Percentiles rank a stretch among this genome's conserved stretches.
phyloP scores from a whole-genome alignment of 2,329 filamentous ascomycete species.

The Coleophoma cylindrospora region DNA sequence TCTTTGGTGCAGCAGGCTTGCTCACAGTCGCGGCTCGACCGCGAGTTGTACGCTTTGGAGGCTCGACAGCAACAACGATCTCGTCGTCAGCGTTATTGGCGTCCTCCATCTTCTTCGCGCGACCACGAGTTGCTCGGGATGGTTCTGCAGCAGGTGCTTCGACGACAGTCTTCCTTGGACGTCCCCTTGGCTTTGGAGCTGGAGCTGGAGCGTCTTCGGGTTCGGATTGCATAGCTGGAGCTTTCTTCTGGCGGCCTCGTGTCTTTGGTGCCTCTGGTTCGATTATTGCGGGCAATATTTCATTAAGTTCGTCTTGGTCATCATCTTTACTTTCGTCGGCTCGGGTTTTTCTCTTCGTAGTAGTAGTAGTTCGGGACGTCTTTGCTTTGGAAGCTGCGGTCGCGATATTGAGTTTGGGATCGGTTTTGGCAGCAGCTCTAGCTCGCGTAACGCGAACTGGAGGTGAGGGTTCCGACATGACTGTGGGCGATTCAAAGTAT shows the following conservation, averaged over 20 bases:
- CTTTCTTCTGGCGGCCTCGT: slow-evolving; percentile 40
- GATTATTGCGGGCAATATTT: slow-evolving; percentile 13
- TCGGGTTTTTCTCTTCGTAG: slow-evolving; percentile 48
- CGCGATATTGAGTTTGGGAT: slow-evolving; percentile 35
- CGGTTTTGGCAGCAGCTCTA: slow-evolving; percentile 35
- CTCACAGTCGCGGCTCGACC: slow-evolving; percentile 28
- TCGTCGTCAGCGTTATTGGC: slow-evolving; percentile 19
- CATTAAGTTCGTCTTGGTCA: slow-evolving; percentile 22
- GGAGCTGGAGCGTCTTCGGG: slow-evolving; percentile 16
- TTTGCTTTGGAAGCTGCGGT: slow-evolving; percentile 41
- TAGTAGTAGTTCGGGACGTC: slow-evolving; percentile 23
- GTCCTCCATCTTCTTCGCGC: slow-evolving; percentile 20
- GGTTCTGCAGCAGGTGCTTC: slow-evolving; percentile 15
- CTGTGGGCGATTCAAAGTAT: slow-evolving; percentile 13
- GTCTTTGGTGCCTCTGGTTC: slow-evolving; percentile 29
- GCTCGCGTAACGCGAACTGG: slow-evolving; percentile 56
- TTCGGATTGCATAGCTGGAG: slow-evolving; percentile 11
- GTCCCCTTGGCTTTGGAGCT: slow-evolving; percentile 35
- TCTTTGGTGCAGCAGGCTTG: slow-evolving; percentile 46
- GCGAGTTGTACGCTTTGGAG: slow-evolving; percentile 32
- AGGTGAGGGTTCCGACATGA: slow-evolving; percentile 49
- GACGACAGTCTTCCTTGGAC: slow-evolving; percentile 34
- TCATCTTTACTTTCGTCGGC: slow-evolving; percentile 41
- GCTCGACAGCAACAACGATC: slow-evolving; percentile 24
- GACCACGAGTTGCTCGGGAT: slow-evolving; percentile 16